Evolutionary conservation across 2,329 filamentous ascomycete genomes (phyloP).

Genomic region (Pseudocercospora crystallina): DNA sequence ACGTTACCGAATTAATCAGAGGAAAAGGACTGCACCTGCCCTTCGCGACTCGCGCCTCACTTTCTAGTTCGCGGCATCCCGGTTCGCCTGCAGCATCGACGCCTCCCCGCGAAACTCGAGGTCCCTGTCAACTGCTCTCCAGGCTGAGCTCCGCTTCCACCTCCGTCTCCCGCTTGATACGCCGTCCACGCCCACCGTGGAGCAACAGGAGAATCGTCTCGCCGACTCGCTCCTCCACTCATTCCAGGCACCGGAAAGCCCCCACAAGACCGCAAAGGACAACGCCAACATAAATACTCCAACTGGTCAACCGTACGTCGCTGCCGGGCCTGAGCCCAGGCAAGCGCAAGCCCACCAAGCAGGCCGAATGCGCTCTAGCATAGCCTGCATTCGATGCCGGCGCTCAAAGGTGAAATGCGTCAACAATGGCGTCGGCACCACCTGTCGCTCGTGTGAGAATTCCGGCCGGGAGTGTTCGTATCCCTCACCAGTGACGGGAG

Average conservation of each 20-base stretch:
- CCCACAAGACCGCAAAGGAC: conserved; percentile 6
- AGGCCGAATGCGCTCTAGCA: conserved; percentile 68
- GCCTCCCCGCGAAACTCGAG: too few species aligned
- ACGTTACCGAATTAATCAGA: too few species aligned
- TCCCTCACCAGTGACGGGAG: conserved; percentile 52
- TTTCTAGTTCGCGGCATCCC: too few species aligned
- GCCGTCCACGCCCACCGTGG: conserved; percentile 20
- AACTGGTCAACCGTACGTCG: conserved; percentile 15
- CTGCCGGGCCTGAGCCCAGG: conserved; percentile 31
- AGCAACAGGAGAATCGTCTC: conserved; percentile 20
- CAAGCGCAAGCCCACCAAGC: conserved; percentile 29
- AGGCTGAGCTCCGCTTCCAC: too few species aligned
- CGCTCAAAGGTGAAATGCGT: conserved; percentile 85
- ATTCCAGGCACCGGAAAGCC: conserved; percentile 17
- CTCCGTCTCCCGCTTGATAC: too few species aligned
- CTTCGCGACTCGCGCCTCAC: too few species aligned
- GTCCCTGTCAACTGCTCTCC: too few species aligned
- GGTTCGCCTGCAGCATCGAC: too few species aligned
- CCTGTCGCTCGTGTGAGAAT: conserved; percentile 73
- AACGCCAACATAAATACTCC: conserved; percentile 14
- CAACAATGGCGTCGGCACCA: conserved; percentile 69
- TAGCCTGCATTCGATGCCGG: conserved; percentile 74
- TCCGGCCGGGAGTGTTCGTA: conserved; percentile 72
- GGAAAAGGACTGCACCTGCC: too few species aligned
- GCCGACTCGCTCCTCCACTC: conserved; percentile 25